Conservation (phyloP, 169 alveolate species). For the Plasmodium gaboni region DNA sequence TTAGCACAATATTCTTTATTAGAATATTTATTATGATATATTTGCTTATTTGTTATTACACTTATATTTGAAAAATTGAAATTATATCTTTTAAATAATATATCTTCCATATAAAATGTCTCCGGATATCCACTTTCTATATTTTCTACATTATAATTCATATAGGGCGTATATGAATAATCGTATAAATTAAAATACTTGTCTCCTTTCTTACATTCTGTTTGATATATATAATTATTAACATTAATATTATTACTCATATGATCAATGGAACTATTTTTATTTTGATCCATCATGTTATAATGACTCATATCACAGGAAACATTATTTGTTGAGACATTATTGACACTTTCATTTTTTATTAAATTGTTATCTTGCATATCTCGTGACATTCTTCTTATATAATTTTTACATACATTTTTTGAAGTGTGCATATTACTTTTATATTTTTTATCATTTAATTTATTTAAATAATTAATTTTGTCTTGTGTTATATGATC, state of each 20-base stretch:
- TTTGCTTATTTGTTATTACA: slow-evolving; percentile 25
- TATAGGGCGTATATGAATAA: slow-evolving; percentile 43
- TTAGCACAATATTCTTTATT: not conserved
- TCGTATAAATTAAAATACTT: slow-evolving; percentile 35
- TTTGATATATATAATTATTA: not conserved
- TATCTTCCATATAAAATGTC: slow-evolving; percentile 62
- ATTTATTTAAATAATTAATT: slow-evolving; percentile 42
- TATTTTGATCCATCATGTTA: not conserved
- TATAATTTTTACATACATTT: slow-evolving; percentile 9
- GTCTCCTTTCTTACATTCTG: not conserved
- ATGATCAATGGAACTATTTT: not conserved
- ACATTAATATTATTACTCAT: not conserved
- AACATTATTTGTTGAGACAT: not conserved
- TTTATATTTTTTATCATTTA: not conserved
- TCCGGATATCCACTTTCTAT: slow-evolving; percentile 39
- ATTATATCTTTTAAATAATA: slow-evolving; percentile 47
- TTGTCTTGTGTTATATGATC: slow-evolving; percentile 68
- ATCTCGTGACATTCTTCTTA: slow-evolving; percentile 1
- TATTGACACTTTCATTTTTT: not conserved
- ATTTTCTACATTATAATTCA: slow-evolving; percentile 25
- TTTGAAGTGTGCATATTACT: not conserved
- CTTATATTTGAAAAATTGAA: slow-evolving; percentile 38
- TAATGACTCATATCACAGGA: not conserved
- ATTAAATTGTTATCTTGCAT: not conserved
- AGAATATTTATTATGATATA: not conserved